Conservation (phyloP, 768 basidiomycete genomes). For the Termitomyces heimii region DNA sequence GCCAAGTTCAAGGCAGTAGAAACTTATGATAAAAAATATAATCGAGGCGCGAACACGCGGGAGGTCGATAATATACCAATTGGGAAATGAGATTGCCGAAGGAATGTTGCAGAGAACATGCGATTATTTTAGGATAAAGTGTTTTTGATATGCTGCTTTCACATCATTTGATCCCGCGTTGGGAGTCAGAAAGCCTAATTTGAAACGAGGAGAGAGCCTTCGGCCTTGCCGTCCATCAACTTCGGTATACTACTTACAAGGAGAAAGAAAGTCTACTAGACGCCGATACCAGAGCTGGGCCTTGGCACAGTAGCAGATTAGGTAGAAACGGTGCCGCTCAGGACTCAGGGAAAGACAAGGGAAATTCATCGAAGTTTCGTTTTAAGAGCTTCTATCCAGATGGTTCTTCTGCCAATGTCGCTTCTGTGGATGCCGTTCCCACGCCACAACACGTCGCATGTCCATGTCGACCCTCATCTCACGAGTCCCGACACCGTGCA, state of each 20-base stretch:
- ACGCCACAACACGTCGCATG: conserved; percentile 10
- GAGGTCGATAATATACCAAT: neutral
- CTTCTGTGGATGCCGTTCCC: conserved; percentile 8
- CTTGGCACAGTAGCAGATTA: conserved; percentile 3
- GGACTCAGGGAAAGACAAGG: conserved; percentile 18
- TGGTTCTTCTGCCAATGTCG: conserved; percentile 6
- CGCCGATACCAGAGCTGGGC: conserved; percentile 7
- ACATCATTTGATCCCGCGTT: conserved; percentile 13
- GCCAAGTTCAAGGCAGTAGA: neutral
- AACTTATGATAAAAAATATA: neutral
- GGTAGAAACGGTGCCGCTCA: conserved; percentile 15
- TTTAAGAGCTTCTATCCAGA: conserved; percentile 4
- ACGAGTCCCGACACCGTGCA: neutral
- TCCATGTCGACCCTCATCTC: neutral
- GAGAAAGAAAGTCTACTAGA: conserved; percentile 4
- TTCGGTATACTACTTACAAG: neutral
- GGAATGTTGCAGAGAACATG: conserved; percentile 11
- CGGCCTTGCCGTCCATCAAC: conserved; percentile 5
- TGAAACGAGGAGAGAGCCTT: conserved; percentile 4
- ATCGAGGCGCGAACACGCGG: neutral
- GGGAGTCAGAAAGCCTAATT: conserved; percentile 10
- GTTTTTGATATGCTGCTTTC: conserved; percentile 16
- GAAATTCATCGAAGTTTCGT: conserved; percentile 19
- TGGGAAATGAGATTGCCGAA: conserved; percentile 8
- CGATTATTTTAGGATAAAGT: conserved; percentile 9